These are phyloP conservation scores for Boletus rufocinnamomeus DNA, from an alignment of 768 basidiomycete species.

Conservation along the genomic window DNA sequence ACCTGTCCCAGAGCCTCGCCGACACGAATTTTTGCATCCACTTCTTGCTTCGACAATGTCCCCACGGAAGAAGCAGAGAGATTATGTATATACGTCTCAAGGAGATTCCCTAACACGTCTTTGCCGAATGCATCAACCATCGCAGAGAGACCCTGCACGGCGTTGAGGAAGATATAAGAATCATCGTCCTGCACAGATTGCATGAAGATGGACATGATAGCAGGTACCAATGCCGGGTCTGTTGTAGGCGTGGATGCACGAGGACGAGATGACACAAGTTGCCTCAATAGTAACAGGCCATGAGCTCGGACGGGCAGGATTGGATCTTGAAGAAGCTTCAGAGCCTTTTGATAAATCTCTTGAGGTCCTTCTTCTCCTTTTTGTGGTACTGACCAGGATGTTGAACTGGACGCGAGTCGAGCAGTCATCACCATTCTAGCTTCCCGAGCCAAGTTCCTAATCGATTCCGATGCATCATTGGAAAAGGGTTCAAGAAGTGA, in stretches of 20 bases:
- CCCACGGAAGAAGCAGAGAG: slow-evolving; percentile 39
- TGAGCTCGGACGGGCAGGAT: slow-evolving; percentile 93
- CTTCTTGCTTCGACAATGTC: slow-evolving; percentile 55
- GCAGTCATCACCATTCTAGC: slow-evolving; percentile 84
- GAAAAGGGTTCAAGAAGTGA: slow-evolving; percentile 60
- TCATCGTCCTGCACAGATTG: slow-evolving; percentile 88
- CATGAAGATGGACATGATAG: slow-evolving; percentile 85
- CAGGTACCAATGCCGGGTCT: slow-evolving; percentile 71
- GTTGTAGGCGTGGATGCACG: slow-evolving; percentile 22
- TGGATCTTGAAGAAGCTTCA: slow-evolving; percentile 87
- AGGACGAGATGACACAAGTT: slow-evolving; percentile 56
- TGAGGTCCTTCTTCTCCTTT: slow-evolving; percentile 41
- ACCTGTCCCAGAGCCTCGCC: slow-evolving; percentile 86
- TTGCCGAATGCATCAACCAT: slow-evolving; percentile 73
- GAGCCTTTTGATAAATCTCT: slow-evolving; percentile 80
- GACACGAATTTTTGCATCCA: slow-evolving; percentile 73
- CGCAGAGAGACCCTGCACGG: slow-evolving; percentile 84
- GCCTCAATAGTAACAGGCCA: slow-evolving; percentile 79
- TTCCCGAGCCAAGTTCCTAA: slow-evolving; percentile 68
- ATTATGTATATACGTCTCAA: slow-evolving; percentile 67
- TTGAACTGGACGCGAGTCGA: slow-evolving; percentile 65
- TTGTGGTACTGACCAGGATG: slow-evolving; percentile 24
- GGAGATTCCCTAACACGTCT: slow-evolving; percentile 65
- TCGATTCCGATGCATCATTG: slow-evolving; percentile 45
- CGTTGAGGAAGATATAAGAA: slow-evolving; percentile 93